Base-by-base conservation (phyloP, 2,329 filamentous ascomycete genomes). In the Epichloe festucae region DNA sequence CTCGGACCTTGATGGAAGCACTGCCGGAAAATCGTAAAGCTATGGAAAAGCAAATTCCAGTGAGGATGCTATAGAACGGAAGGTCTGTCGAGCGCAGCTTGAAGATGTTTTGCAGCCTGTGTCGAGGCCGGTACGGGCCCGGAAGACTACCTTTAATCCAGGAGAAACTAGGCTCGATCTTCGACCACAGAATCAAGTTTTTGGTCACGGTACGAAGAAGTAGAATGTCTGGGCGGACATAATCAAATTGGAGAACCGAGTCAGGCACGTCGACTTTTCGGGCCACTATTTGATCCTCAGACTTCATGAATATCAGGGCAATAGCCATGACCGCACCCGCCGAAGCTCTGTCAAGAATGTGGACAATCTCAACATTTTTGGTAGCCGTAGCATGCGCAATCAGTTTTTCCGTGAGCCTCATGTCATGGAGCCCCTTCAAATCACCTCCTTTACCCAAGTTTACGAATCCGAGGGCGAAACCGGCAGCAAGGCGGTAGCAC, bases 251-350 rank as follows among this genome's bases (percentile, higher is more conserved):
- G 36, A 93, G 76, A 27, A 87, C 72, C 0, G 93, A 94, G 57
- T 95, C 86, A 0, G 94, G 94, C 0, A 97, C 83, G 64, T 97
- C 89, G 49, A 98, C 84, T 71, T 96, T 97, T 52, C 84, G 81
- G 3, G 93, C 93, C 19, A 98, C 79, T 15, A 87, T 82, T 53
- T 81, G 77, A 63, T 98, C 88, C 56, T 94, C 88, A 0, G 91
- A 93, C 68, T 97, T 97, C 88, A 98, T 93, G 66, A 91, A 98
- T 35, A 98, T 91, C 50, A 98, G 77, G 2, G 89, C 81, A 53
- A 96, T 76, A 0, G 93, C 91, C 60, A 97, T 80, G 7, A 94
- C 89, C 1, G 93, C 91, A n/a, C 87, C 93, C 2, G 94, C 87
- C 10, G 89, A 93, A 5, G 91, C 90, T 59, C 91, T 85, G 64